Base-by-base conservation (phyloP, 345 rosid species). In the Lepidium aucheri region DNA sequence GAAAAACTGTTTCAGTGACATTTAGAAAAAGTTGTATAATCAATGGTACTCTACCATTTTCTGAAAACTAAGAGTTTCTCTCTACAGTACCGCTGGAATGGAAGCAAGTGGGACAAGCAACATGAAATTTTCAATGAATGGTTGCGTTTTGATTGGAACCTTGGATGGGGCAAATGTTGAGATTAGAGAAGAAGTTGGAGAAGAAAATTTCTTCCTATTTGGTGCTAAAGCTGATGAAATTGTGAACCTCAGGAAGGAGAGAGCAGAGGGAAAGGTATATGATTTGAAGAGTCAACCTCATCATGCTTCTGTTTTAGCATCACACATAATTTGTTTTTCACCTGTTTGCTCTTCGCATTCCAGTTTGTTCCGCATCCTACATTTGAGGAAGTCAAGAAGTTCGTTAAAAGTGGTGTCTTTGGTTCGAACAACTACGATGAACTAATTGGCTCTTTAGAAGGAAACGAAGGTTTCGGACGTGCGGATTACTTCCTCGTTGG, bases 71-170 rank as follows among this genome's bases (percentile, higher is more conserved):
- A 47, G 44, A 14, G 11, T 63, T 53, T 63, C 39, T 52, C 16
- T 67, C 32, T 61, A 38, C 69, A 86, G 96, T 73, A 89, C 93
- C 16, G 91, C 93, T 60, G 96, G 96, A n/a, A 89, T 89, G 96
- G 96, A 89, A 73, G 96, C 96, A 20, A 89, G 96, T 74, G 96
- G 96, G 77, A 89, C 96, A 54, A 86, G 96, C 79, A 89, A 89
- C 77, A 89, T 89, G 96, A 89, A 89, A 81, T 89, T 89, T 70
- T 73, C 93, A 7, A 89, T 89, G 96, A 89, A 89, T 62, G 91
- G 93, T 36, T 86, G 96, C 66, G 56, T 86, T 62, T 76, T 81
- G 56, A 89, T 89, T 39, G 96, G 96, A 50, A 89, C 96, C 15
- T 76, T 89, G 72, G 96, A 89, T 73, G 93, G 96, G 13, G 93